Evolutionary conservation across 169 alveolate genomes (phyloP), one percentile per base, ranked within the genome.

Genomic region (Cryptosporidium ubiquitum): DNA sequence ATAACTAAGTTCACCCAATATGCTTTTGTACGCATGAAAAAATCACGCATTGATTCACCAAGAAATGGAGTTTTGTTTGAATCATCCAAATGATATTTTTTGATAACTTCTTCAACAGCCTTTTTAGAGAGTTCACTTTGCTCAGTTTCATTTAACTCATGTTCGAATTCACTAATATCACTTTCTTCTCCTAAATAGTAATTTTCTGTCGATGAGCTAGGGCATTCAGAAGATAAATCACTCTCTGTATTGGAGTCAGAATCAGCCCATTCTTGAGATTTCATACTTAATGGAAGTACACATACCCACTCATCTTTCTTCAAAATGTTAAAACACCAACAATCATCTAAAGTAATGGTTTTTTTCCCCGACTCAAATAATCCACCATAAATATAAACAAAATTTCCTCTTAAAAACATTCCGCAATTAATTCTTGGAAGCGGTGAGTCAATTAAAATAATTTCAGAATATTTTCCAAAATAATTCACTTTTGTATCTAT

Each of bases 251-350:
- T 68, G 3, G 84, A 70, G 37, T 64, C 89, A 4, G 73, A 26
- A 20, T 20, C 47, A 16, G 20, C 12, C 60, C 60, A 60, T 40
- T 64, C 52, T 29, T 40, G 20, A 23, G 42, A 23, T 23, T 58
- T 60, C 61, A 14, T 26, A 10, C 79, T 79, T 29, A 31, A 42
- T n/a, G 73, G 92, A 52, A 93, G 84, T 60, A 93, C 86, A 44
- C 94, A 91, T 49, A 69, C 85, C 96, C 96, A 94, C 16, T 64
- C 89, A 92, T 93, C 89, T 33, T 92, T 92, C 79, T 91, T 94
- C 23, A 92, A 91, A 16, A 79, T 58, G 74, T 93, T 86, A 60
- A 93, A 91, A 35, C 91, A 91, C 96, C 96, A 94, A 73, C 94
- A 91, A 79, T 94, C 96, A 68, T 91, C 94, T 26, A 94, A 84